Percentiles rank a stretch among this genome's conserved stretches.
phyloP scores from a whole-genome alignment of 2,329 filamentous ascomycete genomes.

The Phaeoacremonium minimum region DNA sequence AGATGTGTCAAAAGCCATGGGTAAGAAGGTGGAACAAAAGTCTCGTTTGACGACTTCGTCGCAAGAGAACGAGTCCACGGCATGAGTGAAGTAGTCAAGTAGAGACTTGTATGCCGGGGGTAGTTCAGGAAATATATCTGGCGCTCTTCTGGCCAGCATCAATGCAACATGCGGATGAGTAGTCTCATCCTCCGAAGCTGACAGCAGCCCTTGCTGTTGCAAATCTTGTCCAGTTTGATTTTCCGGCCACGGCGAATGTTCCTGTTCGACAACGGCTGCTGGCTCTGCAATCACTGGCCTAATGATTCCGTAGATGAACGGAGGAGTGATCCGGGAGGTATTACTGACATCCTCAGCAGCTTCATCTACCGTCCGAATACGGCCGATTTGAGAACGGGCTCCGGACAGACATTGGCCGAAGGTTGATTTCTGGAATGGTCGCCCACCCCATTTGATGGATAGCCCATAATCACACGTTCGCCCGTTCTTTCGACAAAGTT shows the following conservation, averaged over 20 bases:
- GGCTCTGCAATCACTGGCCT: background rate
- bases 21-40: background rate
- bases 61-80: background rate
- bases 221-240: background rate
- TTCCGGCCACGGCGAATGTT: no score
- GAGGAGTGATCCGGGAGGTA: background rate
- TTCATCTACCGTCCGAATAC: background rate
- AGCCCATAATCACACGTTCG: background rate
- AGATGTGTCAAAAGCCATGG: background rate
- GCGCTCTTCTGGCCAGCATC: background rate
- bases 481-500: background rate
- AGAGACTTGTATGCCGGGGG: background rate
- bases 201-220: background rate
- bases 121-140: background rate
- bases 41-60: background rate
- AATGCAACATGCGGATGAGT: background rate
- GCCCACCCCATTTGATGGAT: background rate
- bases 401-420: background rate
- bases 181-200: background rate
- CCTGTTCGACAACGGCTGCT: background rate
- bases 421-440: background rate
- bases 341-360: background rate
- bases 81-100: background rate
- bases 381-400: background rate
- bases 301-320: background rate